phyloP scores from a whole-genome alignment of 2,329 filamentous ascomycete species.

The Exophiala sp. region DNA sequence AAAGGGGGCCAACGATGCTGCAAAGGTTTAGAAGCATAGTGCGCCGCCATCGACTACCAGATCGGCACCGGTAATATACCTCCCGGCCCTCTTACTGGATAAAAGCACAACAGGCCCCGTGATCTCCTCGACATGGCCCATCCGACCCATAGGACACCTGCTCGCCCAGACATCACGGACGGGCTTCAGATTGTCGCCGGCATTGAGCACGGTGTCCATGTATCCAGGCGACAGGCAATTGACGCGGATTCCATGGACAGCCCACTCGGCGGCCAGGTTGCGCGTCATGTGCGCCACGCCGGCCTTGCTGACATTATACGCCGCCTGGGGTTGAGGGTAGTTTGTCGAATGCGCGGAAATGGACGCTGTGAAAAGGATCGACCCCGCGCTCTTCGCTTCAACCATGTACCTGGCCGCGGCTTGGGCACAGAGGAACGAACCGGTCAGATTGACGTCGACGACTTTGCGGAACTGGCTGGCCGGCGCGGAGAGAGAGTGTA shows the following conservation, averaged over 20 bases:
- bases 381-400: conserved; percentile 57
- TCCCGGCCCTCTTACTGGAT: conserved; percentile 53
- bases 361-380: conserved; percentile 59
- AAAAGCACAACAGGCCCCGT: conserved; percentile 58
- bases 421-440: conserved; percentile 64
- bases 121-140: conserved; percentile 59
- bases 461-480: conserved; percentile 56
- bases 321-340: conserved; percentile 57
- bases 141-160: conserved; percentile 58
- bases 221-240: conserved; percentile 69
- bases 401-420: conserved; percentile 48
- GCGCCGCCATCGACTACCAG: conserved; percentile 57
- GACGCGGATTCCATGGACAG: conserved; percentile 61
- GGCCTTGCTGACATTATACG: conserved; percentile 68
- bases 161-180: conserved; percentile 52
- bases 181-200: conserved; percentile 53
- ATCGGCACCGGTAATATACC: conserved; percentile 64
- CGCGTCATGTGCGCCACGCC: conserved; percentile 58
- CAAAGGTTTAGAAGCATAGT: conserved; percentile 22
- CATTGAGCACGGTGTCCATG: conserved; percentile 71
- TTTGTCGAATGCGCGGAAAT: conserved; percentile 53
- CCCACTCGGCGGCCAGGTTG: conserved; percentile 68
- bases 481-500: conserved; percentile 55
- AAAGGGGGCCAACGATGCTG: no score
- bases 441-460: conserved; percentile 66